Evolutionary conservation across 2,329 filamentous ascomycete species (phyloP), one percentile per base, ranked within the genome.

Genomic region (Ampelomyces quisqualis): DNA sequence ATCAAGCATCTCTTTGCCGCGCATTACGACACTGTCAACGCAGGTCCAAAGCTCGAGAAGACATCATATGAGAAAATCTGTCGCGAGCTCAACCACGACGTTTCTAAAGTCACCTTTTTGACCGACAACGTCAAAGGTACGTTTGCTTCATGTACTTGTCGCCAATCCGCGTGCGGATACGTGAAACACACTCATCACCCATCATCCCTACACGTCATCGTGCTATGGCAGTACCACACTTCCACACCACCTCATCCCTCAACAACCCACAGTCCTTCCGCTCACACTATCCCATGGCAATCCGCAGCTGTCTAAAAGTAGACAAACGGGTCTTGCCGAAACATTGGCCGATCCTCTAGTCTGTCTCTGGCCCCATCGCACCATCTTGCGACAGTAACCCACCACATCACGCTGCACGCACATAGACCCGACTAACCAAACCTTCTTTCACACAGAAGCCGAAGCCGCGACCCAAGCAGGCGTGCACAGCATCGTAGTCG

Each of bases 21-120:
- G 2, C 62, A 68, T 43, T 91, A 88, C 62, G 88, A 93, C 65
- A 91, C 87, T 3, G 79, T 86, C 43, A 91, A 88, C 64, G 87
- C 88, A 21, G 88, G 88, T 1, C 76, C 79, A 40, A 93, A 93
- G 73, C 79, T 77, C 31, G 80, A 88, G 55, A 64, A 70, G 26
- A 67, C 64, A 15, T 90, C 86, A 64, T 93, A 91, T 69, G 66
- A 70, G 53, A 80, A 73, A 55, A 90, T 90, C 53, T 73, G 78
- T 33, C 65, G 67, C 32, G 70, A 73, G 45, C 49, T 79, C 11
- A 53, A 45, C 22, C 70, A 75, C 41, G 55, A 71, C 34, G 65
- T 75, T 13, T 67, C 65, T 8, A 73, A 78, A 40, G 86, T 86
- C 73, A 73, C 89, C n/a, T 93, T 93, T 65, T 71, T 91, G 46